These are phyloP conservation scores for Pseudogymnoascus sp. DNA, from an alignment of 2,329 filamentous ascomycete genomes.

Conservation along the genomic window DNA sequence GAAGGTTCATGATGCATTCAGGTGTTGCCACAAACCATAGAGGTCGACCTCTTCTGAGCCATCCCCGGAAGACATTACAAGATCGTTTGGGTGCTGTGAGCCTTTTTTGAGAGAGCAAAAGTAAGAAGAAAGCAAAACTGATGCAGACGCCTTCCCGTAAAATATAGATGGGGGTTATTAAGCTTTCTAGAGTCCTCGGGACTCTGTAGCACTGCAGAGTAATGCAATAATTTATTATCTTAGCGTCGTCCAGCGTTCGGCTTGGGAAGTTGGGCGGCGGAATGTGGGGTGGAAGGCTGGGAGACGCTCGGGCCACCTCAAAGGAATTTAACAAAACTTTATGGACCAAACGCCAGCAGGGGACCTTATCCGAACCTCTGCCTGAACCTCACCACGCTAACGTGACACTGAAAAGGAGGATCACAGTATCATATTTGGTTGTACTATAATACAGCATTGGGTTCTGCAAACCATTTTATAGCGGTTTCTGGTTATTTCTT, in stretches of 20 bases:
- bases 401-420: background rate
- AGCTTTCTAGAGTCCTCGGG: background rate
- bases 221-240: conserved; percentile 11
- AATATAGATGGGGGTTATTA: background rate
- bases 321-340: background rate
- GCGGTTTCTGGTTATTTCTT: background rate
- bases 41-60: conserved; percentile 44
- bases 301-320: background rate
- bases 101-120: background rate
- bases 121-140: background rate
- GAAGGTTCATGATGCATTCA: background rate
- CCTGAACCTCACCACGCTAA: background rate
- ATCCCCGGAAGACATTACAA: conserved; percentile 25
- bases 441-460: background rate
- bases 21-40: conserved; percentile 33
- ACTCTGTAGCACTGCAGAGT: conserved; percentile 2
- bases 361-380: background rate
- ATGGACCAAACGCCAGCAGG: background rate
- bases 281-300: conserved; percentile 8
- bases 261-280: background rate
- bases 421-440: background rate
- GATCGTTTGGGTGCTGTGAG: background rate
- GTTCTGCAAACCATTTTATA: background rate
- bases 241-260: conserved; percentile 6
- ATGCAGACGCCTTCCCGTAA: background rate